These are phyloP conservation scores for Alectoria sarmentosa DNA, from an alignment of 495 filamentous ascomycete genomes.

Conservation along the genomic window DNA sequence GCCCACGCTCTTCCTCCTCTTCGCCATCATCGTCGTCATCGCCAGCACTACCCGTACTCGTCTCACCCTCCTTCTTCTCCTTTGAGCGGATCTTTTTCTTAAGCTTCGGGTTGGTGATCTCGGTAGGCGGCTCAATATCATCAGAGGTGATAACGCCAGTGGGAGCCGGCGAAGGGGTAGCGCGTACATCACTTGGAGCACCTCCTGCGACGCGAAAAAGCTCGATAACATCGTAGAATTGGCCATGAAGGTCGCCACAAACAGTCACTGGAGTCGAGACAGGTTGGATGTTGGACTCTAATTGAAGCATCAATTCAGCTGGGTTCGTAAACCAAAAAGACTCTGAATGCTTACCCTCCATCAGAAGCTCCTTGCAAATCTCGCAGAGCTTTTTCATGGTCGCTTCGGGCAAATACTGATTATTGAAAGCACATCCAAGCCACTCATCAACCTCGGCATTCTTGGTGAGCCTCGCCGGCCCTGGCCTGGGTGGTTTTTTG, in stretches of 20 bases:
- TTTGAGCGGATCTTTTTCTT: slow-evolving; percentile 66
- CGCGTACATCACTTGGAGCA: slow-evolving; percentile 73
- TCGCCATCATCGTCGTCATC: slow-evolving; percentile 45
- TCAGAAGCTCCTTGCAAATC: slow-evolving; percentile 95
- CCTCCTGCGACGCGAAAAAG: slow-evolving; percentile 94
- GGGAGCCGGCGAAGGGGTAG: slow-evolving; percentile 54
- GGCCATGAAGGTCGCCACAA: slow-evolving; percentile 97
- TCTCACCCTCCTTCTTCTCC: slow-evolving; percentile 40
- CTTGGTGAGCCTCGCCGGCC: slow-evolving; percentile 73
- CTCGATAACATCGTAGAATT: slow-evolving; percentile 97
- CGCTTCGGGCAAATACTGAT: slow-evolving; percentile 89
- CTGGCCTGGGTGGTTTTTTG: slow-evolving; percentile 74
- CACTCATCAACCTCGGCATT: slow-evolving; percentile 91
- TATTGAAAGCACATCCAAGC: slow-evolving; percentile 90
- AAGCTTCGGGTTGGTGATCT: slow-evolving; percentile 76
- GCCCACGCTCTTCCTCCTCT: slow-evolving; percentile 39
- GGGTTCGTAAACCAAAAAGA: background rate
- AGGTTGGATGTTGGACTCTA: slow-evolving; percentile 97
- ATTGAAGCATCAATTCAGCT: background rate
- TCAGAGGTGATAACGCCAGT: slow-evolving; percentile 68
- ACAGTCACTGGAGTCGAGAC: slow-evolving; percentile 95
- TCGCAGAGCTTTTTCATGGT: slow-evolving; percentile 99
- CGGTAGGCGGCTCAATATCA: slow-evolving; percentile 80
- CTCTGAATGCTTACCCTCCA: slow-evolving; percentile 66
- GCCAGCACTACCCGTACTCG: slow-evolving; percentile 24